A percentile compares a stretch with the other conserved stretches of the same genome.
These are phyloP conservation scores for Irpex sp. DNA, from an alignment of 1,284 basidiomycete genomes.

Conservation along the genomic window DNA sequence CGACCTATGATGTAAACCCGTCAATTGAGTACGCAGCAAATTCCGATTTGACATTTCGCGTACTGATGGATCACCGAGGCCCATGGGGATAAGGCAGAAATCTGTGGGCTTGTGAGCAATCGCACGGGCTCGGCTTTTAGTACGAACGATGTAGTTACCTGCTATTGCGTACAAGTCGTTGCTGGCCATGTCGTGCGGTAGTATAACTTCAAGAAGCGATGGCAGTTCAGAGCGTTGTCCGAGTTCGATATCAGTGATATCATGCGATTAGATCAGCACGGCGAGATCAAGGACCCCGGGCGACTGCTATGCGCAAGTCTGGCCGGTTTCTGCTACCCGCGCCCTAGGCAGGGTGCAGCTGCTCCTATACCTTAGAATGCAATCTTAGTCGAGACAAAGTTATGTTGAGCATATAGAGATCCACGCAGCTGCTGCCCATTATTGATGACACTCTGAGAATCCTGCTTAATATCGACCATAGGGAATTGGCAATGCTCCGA, in stretches of 20 bases:
- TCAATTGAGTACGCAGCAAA: background rate
- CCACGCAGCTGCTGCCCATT: too few species aligned
- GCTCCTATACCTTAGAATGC: too few species aligned
- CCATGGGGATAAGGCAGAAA: constrained; percentile 81
- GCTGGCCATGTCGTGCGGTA: background rate
- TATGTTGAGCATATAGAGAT: too few species aligned
- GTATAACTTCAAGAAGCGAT: background rate
- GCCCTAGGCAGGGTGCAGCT: too few species aligned
- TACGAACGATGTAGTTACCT: background rate
- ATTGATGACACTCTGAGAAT: too few species aligned
- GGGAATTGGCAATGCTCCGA: too few species aligned
- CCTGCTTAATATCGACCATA: too few species aligned
- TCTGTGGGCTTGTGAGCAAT: constrained; percentile 36
- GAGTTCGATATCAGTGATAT: background rate
- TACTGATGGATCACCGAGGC: constrained; percentile 67
- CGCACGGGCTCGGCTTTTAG: background rate
- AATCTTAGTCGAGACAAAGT: too few species aligned
- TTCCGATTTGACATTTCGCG: constrained; percentile 13
- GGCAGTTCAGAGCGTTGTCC: background rate
- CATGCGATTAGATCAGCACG: background rate
- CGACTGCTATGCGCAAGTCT: too few species aligned
- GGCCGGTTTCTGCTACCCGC: too few species aligned
- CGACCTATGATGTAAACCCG: constrained; percentile 39
- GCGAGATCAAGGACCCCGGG: background rate
- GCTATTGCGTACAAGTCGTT: constrained; percentile 11